Base-by-base conservation (phyloP, 2,329 filamentous ascomycete species). In the Cercospora zeina region DNA sequence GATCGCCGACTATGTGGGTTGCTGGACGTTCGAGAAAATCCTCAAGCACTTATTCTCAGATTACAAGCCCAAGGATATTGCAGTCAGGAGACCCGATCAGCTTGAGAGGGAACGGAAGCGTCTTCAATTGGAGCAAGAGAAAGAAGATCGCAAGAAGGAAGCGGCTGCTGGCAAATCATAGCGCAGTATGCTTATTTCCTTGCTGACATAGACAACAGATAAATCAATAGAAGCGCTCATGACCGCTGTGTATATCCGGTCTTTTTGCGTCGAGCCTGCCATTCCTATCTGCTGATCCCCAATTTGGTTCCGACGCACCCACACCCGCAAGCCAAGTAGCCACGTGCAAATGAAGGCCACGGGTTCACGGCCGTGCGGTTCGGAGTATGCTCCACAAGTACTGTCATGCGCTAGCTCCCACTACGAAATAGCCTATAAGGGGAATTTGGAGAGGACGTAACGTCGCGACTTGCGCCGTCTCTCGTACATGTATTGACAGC, bases 21-120 rank as follows among this genome's bases (percentile, higher is more conserved):
- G 95, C 81, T 97, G 87, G 81, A 64, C 91, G 36, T 90, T 97
- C 64, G 95, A 99, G 79, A 88, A 93, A 68, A 83, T 86, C 0
- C 82, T 99, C 70, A 99, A 99, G 83, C 80, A 76, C 55, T 76
- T 89, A 31, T 99, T 97, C 77, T 93, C 89, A 67, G 95, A 99
- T 77, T 96, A 91, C 80, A 87, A 87, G 68, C 91, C 95, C 1
- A 93, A 96, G 75, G 95, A 97, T 74, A 97, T 99, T 72, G 93
- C 95, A 1, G 81, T 89, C 57, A 84, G 95, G 66, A 82, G 95
- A 62, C 87, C 89, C 3, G 95, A 99, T 73, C 95, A 99, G 82
- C 79, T 96, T 10, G 85, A 87, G 74, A 82, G 87, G 47, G 93
- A 97, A 79, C 80, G 83, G 60, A 81, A 82, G 66, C 84, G 93